Evolutionary conservation across 75 land plant genomes (phyloP), one percentile per base, ranked within the genome.

Genomic region (Pseudotsuga menziesii): DNA sequence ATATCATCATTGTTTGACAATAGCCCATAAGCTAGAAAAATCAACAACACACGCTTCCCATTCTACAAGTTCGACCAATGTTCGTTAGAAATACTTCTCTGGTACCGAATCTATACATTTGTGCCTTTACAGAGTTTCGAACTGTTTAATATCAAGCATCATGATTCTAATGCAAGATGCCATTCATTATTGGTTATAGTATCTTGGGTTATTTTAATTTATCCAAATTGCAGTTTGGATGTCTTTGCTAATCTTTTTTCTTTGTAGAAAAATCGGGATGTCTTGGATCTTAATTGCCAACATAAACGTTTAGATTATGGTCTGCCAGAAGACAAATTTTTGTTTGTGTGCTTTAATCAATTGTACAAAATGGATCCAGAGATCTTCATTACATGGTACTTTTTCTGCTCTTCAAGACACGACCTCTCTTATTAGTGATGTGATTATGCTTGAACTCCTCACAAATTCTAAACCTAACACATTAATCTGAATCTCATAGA

Each of bases 321-420:
- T 12, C 81, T 97, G 61, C 99, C 99, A 4, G 96, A 95, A 74
- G 92, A 90, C 72, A 97, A 94, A 77, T 97, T 97, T 67, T 66
- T 97, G 12, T 97, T 97, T 88, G 98, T 94, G 14, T 97, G 99
- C 82, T 97, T 97, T 83, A 97, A 94, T 81, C 99, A 97, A 78
- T 80, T 97, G 11, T 97, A 97, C 86, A 97, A 97, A 82, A 97
- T 97, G 96, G 99, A 97, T 83, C 96, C 99, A 52, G 99, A 90
- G 22, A 89, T 97, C n/a, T 93, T 97, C 57, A 82, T 75, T 35
- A 86, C 98, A n/a, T 97, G 99, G 99, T 94, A 88, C 76, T 29
- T 14, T 57, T 5, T 41, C 48, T 6, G 55, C 25, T 39, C 58
- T 36, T 8, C 35, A 3, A 41, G 16, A 41, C 67, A 56, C 41